Base-by-base conservation (phyloP, 108 stramenopile species). In the Cylindrotheca fusiformis region DNA sequence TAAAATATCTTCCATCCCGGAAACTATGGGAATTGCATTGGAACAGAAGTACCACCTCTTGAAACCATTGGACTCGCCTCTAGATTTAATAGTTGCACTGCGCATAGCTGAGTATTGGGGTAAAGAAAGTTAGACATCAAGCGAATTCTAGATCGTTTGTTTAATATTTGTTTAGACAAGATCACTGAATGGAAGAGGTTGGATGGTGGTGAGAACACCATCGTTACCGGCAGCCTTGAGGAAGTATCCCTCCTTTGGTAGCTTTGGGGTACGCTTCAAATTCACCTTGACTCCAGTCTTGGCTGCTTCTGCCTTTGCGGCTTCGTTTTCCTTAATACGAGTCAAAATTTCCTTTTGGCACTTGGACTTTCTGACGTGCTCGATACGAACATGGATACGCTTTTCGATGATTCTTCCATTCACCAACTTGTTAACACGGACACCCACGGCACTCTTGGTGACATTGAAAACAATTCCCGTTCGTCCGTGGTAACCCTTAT, bases 401-500 rank as follows among this genome's bases (percentile, higher is more conserved):
- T 99, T 99, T 58, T 95, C 90, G 59, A 99, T 80, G 72, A 99
- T 96, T 58, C 96, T 84, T 66, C 96, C 96, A 77, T 98, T 95
- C 49, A 96, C 98, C 60, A 86, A 74, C 84, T 99, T 99, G 91
- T 97, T 97, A 28, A 99, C 96, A 79, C 93, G 94, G 2, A 99
- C 92, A 58, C 97, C 97, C 55, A 99, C 85, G 27, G 97, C 80
- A 22, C 88, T 67, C 83, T 97, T 97, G 84, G 97, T 98, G 30
- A 99, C 95, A 70, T 99, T 98, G 94, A 96, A 99, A 50, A 99
- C 87, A 36, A 98, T 93, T 46, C 99, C 99, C 44, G 99, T 99
- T 48, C 97, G 95, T 68, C 99, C 99, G 76, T 99, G 99, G 94
- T 98, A 99, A 84, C 87, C 82, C 88, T 98, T 97, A 96, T 96